phyloP scores from a whole-genome alignment of 78 protist genomes.

The Dictyostelium purpureum region DNA sequence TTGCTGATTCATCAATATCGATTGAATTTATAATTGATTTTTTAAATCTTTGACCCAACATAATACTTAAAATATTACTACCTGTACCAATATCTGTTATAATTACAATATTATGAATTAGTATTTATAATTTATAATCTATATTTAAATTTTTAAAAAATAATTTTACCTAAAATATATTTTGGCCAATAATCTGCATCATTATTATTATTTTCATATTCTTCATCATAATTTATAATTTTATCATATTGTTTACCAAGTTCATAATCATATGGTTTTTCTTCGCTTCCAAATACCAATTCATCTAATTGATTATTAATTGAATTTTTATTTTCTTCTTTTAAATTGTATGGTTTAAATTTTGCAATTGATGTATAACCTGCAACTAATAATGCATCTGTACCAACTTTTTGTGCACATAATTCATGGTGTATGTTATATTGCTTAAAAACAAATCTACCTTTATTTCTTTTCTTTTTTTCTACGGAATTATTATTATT shows the following conservation, averaged over 20 bases:
- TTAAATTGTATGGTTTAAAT: slow-evolving; percentile 3
- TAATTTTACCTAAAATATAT: slow-evolving; percentile 35
- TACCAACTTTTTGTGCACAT: slow-evolving; percentile 59
- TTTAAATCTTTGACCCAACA: slow-evolving; percentile 62
- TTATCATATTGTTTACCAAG: slow-evolving; percentile 22
- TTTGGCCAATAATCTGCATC: slow-evolving; percentile 9
- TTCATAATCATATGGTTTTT: slow-evolving; percentile 9
- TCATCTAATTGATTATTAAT: slow-evolving; percentile 7
- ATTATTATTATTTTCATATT: background rate
- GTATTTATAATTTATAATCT: background rate
- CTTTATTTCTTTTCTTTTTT: slow-evolving; percentile 64
- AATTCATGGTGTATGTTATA: slow-evolving; percentile 43
- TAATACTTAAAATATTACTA: slow-evolving; percentile 18
- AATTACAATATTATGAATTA: background rate
- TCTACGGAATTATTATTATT: no score
- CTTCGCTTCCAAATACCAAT: slow-evolving; percentile 5
- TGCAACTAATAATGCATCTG: slow-evolving; percentile 46
- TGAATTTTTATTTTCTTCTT: background rate
- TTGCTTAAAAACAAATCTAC: slow-evolving; percentile 43
- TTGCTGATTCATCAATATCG: slow-evolving; percentile 59
- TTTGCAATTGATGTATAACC: slow-evolving; percentile 63
- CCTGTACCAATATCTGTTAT: slow-evolving; percentile 69
- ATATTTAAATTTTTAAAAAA: background rate
- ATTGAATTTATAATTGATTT: slow-evolving; percentile 35
- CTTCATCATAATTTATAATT: slow-evolving; percentile 3